These are phyloP conservation scores for Vanderwaltozyma yarrowii DNA, from an alignment of 805 yeast species.

Conservation along the genomic window DNA sequence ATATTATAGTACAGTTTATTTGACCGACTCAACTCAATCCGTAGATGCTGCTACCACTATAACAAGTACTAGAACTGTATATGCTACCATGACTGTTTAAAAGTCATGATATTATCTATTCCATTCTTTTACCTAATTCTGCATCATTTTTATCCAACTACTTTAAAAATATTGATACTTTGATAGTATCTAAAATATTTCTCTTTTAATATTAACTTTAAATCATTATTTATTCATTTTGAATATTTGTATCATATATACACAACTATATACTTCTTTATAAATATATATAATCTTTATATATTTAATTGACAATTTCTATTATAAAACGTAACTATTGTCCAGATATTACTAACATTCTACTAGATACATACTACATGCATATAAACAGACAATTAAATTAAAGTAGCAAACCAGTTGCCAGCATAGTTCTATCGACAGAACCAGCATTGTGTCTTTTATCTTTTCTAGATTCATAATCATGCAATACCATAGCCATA, in stretches of 20 bases:
- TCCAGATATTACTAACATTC: too few species aligned
- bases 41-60: constrained; percentile 29
- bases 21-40: constrained; percentile 21
- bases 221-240: not conserved
- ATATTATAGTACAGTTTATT: constrained; percentile 24
- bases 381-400: too few species aligned
- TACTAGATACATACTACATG: too few species aligned
- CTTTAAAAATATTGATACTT: not conserved
- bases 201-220: too few species aligned
- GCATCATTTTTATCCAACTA: not conserved
- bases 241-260: not conserved
- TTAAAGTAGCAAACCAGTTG: not conserved
- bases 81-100: constrained; percentile 14
- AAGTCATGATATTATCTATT: too few species aligned
- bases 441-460: constrained; percentile 10
- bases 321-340: too few species aligned
- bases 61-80: constrained; percentile 22
- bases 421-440: not conserved
- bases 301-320: not conserved
- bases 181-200: not conserved
- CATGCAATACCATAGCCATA: constrained; percentile 27
- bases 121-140: too few species aligned
- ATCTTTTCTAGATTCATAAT: constrained; percentile 26
- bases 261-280: too few species aligned
- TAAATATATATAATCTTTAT: too few species aligned